Percentiles rank a stretch among this genome's conserved stretches.
These are phyloP conservation scores for Trypanosoma mega DNA, from an alignment of 208 protist species.

Conservation along the genomic window DNA sequence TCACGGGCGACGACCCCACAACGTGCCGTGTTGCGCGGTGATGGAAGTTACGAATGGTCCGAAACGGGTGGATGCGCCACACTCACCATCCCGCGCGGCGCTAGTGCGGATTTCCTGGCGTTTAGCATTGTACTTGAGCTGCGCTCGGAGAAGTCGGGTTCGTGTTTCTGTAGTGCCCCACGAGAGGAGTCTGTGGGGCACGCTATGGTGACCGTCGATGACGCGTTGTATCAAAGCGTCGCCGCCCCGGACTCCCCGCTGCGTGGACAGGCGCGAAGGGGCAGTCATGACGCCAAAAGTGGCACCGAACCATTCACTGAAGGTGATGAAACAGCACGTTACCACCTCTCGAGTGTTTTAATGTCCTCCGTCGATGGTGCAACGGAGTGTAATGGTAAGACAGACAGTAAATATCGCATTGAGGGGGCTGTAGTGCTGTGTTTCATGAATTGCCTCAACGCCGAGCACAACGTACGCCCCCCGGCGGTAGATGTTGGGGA, in stretches of 20 bases:
- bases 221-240: conserved; percentile 12
- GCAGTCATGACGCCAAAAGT: neutral
- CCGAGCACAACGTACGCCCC: conserved; percentile 13
- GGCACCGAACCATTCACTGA: neutral
- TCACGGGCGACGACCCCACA: neutral
- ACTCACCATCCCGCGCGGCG: conserved; percentile 3
- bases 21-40: neutral
- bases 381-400: neutral
- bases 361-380: neutral
- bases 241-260: conserved; percentile 7
- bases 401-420: neutral
- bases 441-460: conserved; percentile 14
- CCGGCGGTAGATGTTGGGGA: conserved; percentile 4
- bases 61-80: neutral
- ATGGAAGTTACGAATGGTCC: conserved; percentile 7
- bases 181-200: neutral
- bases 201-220: conserved; percentile 7
- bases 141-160: neutral
- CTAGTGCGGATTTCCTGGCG: neutral
- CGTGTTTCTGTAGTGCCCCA: conserved; percentile 9
- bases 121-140: conserved; percentile 13
- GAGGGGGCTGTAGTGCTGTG: conserved; percentile 8
- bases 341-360: neutral
- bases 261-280: neutral
- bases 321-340: neutral